Evolutionary conservation across 164 flowering plant species (phyloP).

Genomic region (Saururus chinensis): DNA sequence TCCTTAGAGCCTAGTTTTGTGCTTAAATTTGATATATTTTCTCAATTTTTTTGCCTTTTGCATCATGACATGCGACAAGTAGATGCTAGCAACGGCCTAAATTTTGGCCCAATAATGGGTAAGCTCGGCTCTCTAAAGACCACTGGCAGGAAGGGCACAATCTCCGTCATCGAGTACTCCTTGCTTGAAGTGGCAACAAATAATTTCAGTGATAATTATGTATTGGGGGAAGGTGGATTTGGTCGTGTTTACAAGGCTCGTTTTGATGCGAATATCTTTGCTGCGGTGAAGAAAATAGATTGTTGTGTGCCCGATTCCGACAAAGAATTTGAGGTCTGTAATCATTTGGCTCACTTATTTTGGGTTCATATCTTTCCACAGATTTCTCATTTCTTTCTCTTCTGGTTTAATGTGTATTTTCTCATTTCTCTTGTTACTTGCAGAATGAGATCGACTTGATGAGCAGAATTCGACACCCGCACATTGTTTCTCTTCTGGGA

Average conservation of each 20-base stretch:
- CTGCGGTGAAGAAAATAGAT: slow-evolving; percentile 69
- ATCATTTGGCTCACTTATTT: not conserved
- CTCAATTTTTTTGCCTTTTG: not conserved
- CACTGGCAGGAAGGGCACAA: slow-evolving; percentile 39
- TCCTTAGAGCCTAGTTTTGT: not conserved
- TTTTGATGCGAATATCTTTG: slow-evolving; percentile 37
- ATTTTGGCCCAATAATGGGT: slow-evolving; percentile 31
- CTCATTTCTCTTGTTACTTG: slow-evolving; percentile 11
- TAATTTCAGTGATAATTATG: slow-evolving; percentile 41
- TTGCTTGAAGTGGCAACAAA: slow-evolving; percentile 55
- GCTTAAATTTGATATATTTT: not conserved
- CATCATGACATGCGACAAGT: slow-evolving; percentile 8
- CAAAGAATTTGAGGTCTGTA: slow-evolving; percentile 73
- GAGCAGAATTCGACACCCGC: slow-evolving; percentile 63
- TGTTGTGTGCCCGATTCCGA: slow-evolving; percentile 39
- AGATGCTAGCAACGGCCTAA: slow-evolving; percentile 38
- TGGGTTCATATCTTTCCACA: not conserved
- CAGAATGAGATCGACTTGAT: slow-evolving; percentile 84
- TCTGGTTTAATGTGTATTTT: too few relatives aligned
- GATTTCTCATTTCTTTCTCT: not conserved
- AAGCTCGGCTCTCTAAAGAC: slow-evolving; percentile 36
- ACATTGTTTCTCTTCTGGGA: slow-evolving; percentile 67
- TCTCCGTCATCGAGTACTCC: slow-evolving; percentile 46
- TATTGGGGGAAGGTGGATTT: slow-evolving; percentile 74
- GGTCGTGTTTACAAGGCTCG: slow-evolving; percentile 72